Conservation (phyloP, 768 basidiomycete species). For the Clitopilus hobsonii region DNA sequence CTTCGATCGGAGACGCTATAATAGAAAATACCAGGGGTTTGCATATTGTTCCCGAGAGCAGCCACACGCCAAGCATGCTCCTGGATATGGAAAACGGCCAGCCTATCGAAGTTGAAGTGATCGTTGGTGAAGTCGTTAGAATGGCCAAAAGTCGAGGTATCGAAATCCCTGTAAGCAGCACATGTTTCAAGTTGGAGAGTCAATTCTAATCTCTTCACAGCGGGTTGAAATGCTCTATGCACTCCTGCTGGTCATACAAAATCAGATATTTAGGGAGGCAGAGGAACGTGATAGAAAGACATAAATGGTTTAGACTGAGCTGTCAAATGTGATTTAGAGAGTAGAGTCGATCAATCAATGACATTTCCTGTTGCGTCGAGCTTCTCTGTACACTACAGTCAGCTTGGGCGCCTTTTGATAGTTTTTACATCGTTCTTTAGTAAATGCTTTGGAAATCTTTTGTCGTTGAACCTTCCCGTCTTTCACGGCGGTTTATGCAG, state of each 20-base stretch:
- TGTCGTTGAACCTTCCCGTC: not conserved
- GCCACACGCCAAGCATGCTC: constrained; percentile 53
- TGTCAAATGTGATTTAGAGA: constrained; percentile 3
- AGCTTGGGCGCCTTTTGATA: not conserved
- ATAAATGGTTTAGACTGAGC: not conserved
- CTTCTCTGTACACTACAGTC: not conserved
- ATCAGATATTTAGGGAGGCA: constrained; percentile 46
- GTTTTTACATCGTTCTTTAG: not conserved
- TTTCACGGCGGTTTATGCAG: not conserved
- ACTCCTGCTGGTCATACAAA: constrained; percentile 54
- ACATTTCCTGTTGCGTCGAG: not conserved
- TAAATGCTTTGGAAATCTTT: not conserved
- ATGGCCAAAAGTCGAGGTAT: constrained; percentile 40
- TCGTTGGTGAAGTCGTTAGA: constrained; percentile 54
- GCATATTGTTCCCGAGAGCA: constrained; percentile 35
- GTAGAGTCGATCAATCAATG: not conserved
- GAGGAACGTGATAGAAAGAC: constrained; percentile 2
- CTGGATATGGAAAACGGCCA: constrained; percentile 44
- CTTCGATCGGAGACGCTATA: constrained; percentile 29
- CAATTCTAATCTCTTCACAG: constrained; percentile 21
- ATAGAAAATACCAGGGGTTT: constrained; percentile 30
- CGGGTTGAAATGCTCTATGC: constrained; percentile 61
- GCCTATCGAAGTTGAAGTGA: constrained; percentile 62
- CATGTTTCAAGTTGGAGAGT: not conserved
- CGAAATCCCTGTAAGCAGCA: constrained; percentile 43